Base-by-base conservation (phyloP, 768 basidiomycete genomes). In the Pulveroboletus frians region DNA sequence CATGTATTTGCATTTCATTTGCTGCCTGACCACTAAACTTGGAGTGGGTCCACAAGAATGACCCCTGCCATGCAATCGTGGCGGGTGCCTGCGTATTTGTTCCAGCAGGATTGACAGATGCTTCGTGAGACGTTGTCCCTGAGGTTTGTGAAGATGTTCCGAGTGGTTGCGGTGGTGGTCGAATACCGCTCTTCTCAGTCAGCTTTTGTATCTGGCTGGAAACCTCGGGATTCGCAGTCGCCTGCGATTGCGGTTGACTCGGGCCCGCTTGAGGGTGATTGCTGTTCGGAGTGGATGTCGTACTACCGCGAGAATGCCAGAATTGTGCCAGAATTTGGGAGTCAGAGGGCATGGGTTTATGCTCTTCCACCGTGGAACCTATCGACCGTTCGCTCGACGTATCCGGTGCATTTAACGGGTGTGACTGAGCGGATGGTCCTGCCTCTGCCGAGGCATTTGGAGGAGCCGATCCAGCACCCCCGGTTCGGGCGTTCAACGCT, bases 121-220 rank as follows among this genome's bases (percentile, higher is more conserved):
- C 27, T 21, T 53, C 54, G 31, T 58, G 61, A 23, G 54, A 39
- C 1, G 50, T 41, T 26, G 53, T 23, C 47, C 54, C 47, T 29
- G 67, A 58, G 18, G 50, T 46, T 17, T 56, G 65, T 34, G 54
- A 51, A 18, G 51, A 43, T 36, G 46, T 43, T 40, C 53, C 56
- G 29, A 52, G 48, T 36, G 14, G 45, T 45, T 55, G 66, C 36
- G 14, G 45, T 45, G 55, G 66, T 11, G 69, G 52, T 5, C 55
- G 58, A 14, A 65, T 58, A 23, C 68, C 68, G 47, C 71, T 72
- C 59, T 75, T 75, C 42, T 81, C 79, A 5, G 70, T 56, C 54
- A 75, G 50, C 54, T 77, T 79, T 49, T 75, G 74, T 70, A 78
- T 73, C 53, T 78, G 81, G 26, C 67, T 56, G 4, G 59, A 67